Evolutionary conservation across 163 green algal species (phyloP).

Genomic region (Smithsoniella earleae): DNA sequence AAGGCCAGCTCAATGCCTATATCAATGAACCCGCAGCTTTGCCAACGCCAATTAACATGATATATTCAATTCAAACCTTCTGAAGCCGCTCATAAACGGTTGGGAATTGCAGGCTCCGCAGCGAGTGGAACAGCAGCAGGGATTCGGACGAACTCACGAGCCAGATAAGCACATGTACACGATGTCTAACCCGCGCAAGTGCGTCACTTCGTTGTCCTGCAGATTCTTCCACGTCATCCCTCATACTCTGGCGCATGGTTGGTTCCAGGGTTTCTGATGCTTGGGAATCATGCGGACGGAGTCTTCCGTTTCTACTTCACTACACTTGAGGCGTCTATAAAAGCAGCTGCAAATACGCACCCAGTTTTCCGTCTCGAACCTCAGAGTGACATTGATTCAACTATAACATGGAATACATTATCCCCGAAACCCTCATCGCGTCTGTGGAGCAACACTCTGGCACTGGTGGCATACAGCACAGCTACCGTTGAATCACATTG

Average conservation of each 20-base stretch:
- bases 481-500: neutral
- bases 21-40: neutral
- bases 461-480: no score
- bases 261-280: no score
- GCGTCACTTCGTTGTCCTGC: neutral
- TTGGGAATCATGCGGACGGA: no score
- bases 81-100: neutral
- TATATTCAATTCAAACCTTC: neutral
- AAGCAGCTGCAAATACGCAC: neutral
- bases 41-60: neutral
- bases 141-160: constrained; percentile 5
- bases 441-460: no score
- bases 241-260: neutral
- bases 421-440: no score
- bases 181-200: constrained; percentile 22
- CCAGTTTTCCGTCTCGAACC: neutral
- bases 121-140: neutral
- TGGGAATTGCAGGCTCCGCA: neutral
- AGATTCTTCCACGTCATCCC: neutral
- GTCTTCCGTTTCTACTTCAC: neutral
- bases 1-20: neutral
- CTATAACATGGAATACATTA: no score
- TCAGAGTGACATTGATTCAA: no score
- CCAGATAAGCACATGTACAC: neutral
- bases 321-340: neutral